Evolutionary conservation across 805 yeast genomes (phyloP), one percentile per base, ranked within the genome.

Genomic region (Lachancea lanzarotensis): DNA sequence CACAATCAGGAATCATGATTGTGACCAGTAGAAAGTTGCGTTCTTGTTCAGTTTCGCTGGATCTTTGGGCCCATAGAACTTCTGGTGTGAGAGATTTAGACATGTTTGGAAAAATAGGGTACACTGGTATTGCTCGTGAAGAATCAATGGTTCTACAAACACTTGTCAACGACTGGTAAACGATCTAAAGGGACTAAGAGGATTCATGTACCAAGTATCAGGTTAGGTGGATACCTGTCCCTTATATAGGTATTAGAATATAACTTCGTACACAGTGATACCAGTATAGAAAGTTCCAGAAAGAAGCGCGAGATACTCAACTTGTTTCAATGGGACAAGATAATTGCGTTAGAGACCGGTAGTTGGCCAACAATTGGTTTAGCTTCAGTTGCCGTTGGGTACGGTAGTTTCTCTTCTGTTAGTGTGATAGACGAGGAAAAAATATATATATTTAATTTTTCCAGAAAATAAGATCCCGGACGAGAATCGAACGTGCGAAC

Each of bases 31-130:
- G 55, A 31, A 88, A 60, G 66, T 91, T 91, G 67, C 86, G 90
- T 26, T 76, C 71, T 10, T 77, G 75, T 32, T 82, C 95, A 3
- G 73, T 66, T n/a, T 73, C 82, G 60, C 74, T 80, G 45, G 96
- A 88, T 68, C 98, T 86, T 73, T 91, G 98, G 11, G 98, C 98
- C 98, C 98, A 91, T 62, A 81, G 72, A 34, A 87, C 91, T 71
- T 67, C 69, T 39, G 82, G 78, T 44, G 57, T 57, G 42, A 59
- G 48, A 36, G 44, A 31, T 42, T 43, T 17, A 16, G 47, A 40
- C 50, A 47, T 47, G 26, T 13, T 15, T 22, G 31, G 15, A 19
- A 36, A 3, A 22, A 22, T 8, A 22, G 8, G 25, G 4, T 22
- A 4, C 8, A 8, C 4, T 22, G 25, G 8, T 22, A 22, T n/a